Conservation (phyloP, 768 basidiomycete species). For the Collybia sordida region DNA sequence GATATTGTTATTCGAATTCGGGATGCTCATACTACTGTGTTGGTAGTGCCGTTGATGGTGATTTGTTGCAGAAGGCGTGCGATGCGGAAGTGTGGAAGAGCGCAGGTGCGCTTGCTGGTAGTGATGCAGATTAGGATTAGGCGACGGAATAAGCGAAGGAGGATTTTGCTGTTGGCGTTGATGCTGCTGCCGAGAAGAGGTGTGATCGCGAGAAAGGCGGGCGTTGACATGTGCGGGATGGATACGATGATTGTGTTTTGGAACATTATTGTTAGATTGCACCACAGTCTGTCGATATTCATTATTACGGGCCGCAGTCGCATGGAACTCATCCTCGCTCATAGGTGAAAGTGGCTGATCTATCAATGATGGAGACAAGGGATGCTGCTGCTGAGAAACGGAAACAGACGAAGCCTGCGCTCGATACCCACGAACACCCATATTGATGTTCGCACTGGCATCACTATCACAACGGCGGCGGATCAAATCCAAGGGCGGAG, state of each 20-base stretch:
- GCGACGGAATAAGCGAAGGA: constrained; percentile 12
- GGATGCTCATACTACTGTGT: constrained; percentile 48
- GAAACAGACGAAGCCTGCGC: constrained; percentile 35
- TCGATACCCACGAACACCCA: constrained; percentile 43
- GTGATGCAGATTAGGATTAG: constrained; percentile 14
- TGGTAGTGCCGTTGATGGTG: constrained; percentile 41
- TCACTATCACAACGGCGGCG: constrained; percentile 18
- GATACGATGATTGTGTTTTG: constrained; percentile 13
- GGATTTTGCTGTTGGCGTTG: constrained; percentile 8
- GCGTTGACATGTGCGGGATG: constrained; percentile 27
- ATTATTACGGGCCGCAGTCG: constrained; percentile 8
- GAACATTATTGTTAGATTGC: constrained; percentile 8
- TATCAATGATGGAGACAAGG: constrained; percentile 18
- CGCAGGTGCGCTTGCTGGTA: constrained; percentile 39
- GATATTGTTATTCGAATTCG: constrained; percentile 16
- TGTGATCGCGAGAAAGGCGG: constrained; percentile 22
- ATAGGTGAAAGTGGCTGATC: constrained; percentile 17
- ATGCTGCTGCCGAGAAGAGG: constrained; percentile 18
- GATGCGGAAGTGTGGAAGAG: constrained; percentile 46
- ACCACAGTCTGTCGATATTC: not conserved
- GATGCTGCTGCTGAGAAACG: constrained; percentile 19
- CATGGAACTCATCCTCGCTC: constrained; percentile 38
- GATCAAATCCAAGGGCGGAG: constrained; percentile 33
- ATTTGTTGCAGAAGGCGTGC: constrained; percentile 25
- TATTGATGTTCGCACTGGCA: constrained; percentile 29